Base-by-base conservation (phyloP, 169 alveolate species). In the Eimeria acervulina region DNA sequence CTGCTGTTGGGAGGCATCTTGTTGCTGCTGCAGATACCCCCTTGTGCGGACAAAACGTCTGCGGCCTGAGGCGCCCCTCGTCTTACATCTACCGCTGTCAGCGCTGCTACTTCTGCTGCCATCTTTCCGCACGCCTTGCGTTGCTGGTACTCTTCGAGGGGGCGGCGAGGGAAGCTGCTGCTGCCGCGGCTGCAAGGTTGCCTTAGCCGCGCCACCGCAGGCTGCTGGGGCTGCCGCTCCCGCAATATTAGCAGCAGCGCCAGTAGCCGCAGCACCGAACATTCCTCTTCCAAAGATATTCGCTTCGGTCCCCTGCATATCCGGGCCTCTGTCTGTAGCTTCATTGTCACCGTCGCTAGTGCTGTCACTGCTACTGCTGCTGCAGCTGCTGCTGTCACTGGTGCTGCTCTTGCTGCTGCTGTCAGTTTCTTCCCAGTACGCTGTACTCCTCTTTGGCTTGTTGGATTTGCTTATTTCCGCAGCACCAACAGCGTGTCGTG, bases 321-420 rank as follows among this genome's bases (percentile, higher is more conserved):
- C 90, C 68, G 72, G 47, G 52, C 90, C 72, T 51, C 51, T 44
- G 52, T 81, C 90, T 28, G 72, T 17, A 33, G 66, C 36, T 51
- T 31, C 78, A 6, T 38, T 74, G 40, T 63, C 93, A 87, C 81
- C 40, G 61, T 87, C 93, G 63, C 81, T 38, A 38, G 21, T 61
- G 47, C 83, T 87, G 83, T 47, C 72, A 44, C 93, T 61, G 81
- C 93, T 31, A 19, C 81, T 55, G 81, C 81, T 38, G 63, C 80
- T 61, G 38, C 59, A 33, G 61, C 93, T 87, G 80, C 93, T 87
- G 81, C 93, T 61, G 66, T 23, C 59, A 31, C 70, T 52, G 40
- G 36, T 38, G 93, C 81, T 61, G 83, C 63, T 87, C 15, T 52
- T 87, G 78, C 93, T 87, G 93, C 93, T 87, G 55, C 93, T 87